Evolutionary conservation across 495 filamentous ascomycete species (phyloP).

Genomic region (Neurospora pannonica): DNA sequence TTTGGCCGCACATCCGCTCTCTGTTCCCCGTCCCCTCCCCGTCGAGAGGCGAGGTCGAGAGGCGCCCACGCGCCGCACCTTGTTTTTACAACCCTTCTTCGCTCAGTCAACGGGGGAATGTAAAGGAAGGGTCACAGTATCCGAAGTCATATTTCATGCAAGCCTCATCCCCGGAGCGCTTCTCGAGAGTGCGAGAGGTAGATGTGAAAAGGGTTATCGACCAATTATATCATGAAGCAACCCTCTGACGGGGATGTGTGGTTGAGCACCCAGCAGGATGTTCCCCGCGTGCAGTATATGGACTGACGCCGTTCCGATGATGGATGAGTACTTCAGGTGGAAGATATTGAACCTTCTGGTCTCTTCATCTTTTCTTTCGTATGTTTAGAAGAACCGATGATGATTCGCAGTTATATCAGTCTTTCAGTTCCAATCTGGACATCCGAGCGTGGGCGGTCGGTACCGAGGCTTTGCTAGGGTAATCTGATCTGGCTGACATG

Average conservation of each 20-base stretch:
- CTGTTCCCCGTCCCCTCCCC: neutral
- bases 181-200: neutral
- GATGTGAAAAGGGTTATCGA: neutral
- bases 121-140: neutral
- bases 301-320: neutral
- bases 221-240: conserved; percentile 6
- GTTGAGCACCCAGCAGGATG: too few relatives aligned
- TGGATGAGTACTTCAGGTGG: too few relatives aligned
- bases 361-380: too few relatives aligned
- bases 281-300: neutral
- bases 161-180: neutral
- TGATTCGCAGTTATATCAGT: neutral
- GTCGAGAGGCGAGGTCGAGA: neutral
- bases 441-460: neutral
- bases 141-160: neutral
- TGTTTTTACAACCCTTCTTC: neutral
- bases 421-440: neutral
- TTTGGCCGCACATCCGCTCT: neutral
- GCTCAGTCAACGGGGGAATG: too few relatives aligned
- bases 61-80: neutral
- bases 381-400: neutral
- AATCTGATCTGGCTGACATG: neutral
- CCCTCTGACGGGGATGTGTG: conserved; percentile 2
- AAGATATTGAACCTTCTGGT: too few relatives aligned
- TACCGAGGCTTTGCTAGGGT: neutral